Conservation (phyloP, 2,329 filamentous ascomycete genomes). For the Pseudogymnoascus sp. region DNA sequence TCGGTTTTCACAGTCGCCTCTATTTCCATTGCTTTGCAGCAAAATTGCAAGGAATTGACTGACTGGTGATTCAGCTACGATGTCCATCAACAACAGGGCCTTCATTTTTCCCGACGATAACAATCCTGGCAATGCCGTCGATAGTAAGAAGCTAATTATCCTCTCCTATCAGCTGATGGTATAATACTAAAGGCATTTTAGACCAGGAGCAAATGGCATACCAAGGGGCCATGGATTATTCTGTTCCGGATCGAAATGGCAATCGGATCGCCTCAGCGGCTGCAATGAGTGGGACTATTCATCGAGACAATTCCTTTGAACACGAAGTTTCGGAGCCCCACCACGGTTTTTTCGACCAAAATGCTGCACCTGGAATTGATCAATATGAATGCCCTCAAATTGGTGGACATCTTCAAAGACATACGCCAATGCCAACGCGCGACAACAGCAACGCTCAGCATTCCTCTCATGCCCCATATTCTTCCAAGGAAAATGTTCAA, state of each 20-base stretch:
- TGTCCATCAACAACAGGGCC: constrained; percentile 14
- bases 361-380: not conserved
- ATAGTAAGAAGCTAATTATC: constrained; percentile 17
- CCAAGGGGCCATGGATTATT: not conserved
- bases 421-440: not conserved
- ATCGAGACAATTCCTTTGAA: not conserved
- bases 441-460: not conserved
- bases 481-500: not conserved
- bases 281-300: not conserved
- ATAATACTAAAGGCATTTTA: not conserved
- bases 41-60: not conserved
- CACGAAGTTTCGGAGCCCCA: not conserved
- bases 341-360: not conserved
- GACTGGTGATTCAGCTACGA: not conserved
- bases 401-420: not conserved
- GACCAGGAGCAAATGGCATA: not conserved
- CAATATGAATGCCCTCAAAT: not conserved
- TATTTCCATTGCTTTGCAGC: not conserved
- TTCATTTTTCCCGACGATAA: not conserved
- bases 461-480: not conserved
- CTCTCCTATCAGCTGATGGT: not conserved
- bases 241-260: not conserved
- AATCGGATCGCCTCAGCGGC: not conserved
- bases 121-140: constrained; percentile 13
- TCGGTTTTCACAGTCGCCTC: not conserved